Conservation (phyloP, 306 rosid species). For the Bauhinia variegata region DNA sequence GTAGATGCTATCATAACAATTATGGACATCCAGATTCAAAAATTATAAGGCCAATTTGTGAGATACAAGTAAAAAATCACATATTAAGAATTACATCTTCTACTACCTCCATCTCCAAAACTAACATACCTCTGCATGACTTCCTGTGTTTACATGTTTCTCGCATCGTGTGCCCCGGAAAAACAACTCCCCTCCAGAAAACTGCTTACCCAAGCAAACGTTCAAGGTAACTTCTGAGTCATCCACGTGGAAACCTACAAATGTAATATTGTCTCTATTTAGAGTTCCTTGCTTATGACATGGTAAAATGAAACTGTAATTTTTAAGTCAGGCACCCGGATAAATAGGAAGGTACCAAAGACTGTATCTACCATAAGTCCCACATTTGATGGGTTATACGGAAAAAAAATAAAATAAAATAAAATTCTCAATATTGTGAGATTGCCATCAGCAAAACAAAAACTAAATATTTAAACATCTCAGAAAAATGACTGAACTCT, state of each 20-base stretch:
- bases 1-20: too few relatives aligned
- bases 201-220: constrained; percentile 66
- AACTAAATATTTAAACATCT: too few relatives aligned
- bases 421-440: too few relatives aligned
- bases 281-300: constrained; percentile 16
- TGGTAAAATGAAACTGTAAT: constrained; percentile 4
- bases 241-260: constrained; percentile 69
- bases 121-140: constrained; percentile 48
- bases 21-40: not conserved
- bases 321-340: constrained; percentile 20
- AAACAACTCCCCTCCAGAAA: constrained; percentile 66
- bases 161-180: constrained; percentile 62
- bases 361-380: too few relatives aligned
- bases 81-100: constrained; percentile 23
- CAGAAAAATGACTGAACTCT: too few relatives aligned
- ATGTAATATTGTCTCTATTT: constrained; percentile 32
- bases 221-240: constrained; percentile 66
- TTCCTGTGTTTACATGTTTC: constrained; percentile 61
- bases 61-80: not conserved
- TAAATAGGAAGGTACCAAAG: not conserved
- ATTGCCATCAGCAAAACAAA: too few relatives aligned
- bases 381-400: too few relatives aligned
- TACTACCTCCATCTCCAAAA: constrained; percentile 23
- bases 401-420: too few relatives aligned
- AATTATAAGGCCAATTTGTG: not conserved